phyloP scores from a whole-genome alignment of 2,329 filamentous ascomycete species.

The Colletotrichum cereale region DNA sequence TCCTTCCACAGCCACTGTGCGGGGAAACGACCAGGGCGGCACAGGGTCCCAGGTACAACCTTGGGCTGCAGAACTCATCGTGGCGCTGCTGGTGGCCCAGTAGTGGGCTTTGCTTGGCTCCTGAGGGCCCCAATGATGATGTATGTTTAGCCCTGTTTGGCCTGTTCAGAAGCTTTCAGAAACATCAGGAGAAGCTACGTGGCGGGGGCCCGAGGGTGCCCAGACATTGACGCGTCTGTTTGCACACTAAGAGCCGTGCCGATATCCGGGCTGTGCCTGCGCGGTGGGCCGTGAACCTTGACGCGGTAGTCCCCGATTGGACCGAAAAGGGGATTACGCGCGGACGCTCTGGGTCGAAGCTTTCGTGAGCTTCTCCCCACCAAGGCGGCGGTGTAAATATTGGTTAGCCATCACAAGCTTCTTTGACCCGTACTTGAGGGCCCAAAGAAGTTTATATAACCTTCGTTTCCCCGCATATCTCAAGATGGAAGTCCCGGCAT shows the following conservation, averaged over 20 bases:
- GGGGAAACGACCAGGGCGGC: slow-evolving; percentile 17
- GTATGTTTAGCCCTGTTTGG: background rate
- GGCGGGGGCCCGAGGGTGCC: slow-evolving; percentile 34
- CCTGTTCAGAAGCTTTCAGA: slow-evolving; percentile 15
- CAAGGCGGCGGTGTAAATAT: slow-evolving; percentile 38
- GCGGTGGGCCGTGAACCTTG: slow-evolving; percentile 38
- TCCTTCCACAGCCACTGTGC: slow-evolving; percentile 23
- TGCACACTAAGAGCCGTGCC: slow-evolving; percentile 32
- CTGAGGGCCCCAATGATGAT: background rate
- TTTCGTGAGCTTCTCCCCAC: slow-evolving; percentile 38
- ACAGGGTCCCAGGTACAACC: slow-evolving; percentile 14
- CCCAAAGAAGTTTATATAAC: slow-evolving; percentile 35
- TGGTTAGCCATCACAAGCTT: slow-evolving; percentile 35
- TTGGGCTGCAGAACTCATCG: background rate
- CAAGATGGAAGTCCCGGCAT: background rate
- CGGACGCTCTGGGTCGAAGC: slow-evolving; percentile 36
- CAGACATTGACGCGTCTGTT: slow-evolving; percentile 31
- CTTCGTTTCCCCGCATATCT: slow-evolving; percentile 32
- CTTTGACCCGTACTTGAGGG: slow-evolving; percentile 23
- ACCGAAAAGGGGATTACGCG: slow-evolving; percentile 33
- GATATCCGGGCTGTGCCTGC: slow-evolving; percentile 36
- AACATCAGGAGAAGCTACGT: slow-evolving; percentile 34
- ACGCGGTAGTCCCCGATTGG: slow-evolving; percentile 40
- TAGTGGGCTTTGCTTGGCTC: background rate
- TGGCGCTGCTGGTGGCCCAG: slow-evolving; percentile 23